Conservation (phyloP, 768 basidiomycete genomes). For the Daedaleopsis sinensis region DNA sequence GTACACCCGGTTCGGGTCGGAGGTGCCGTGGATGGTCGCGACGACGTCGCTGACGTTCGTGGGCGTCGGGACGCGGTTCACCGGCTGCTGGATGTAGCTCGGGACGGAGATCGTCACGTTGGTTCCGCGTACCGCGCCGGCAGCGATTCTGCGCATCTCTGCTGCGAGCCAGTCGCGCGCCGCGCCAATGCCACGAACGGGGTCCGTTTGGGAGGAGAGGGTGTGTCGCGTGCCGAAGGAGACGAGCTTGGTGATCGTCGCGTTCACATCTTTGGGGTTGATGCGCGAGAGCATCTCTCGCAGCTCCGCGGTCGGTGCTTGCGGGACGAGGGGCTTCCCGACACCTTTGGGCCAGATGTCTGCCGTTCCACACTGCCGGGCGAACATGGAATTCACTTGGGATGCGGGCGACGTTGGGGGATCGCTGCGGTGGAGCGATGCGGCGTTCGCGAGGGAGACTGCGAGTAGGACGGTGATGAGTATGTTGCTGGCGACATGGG, state of each 20-base stretch:
- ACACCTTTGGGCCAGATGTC: slow-evolving; percentile 55
- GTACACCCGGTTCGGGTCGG: slow-evolving; percentile 52
- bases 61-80: slow-evolving; percentile 39
- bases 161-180: slow-evolving; percentile 58
- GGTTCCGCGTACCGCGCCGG: slow-evolving; percentile 41
- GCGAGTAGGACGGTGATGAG: slow-evolving; percentile 17
- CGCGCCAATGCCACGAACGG: slow-evolving; percentile 54
- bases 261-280: slow-evolving; percentile 46
- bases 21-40: slow-evolving; percentile 50
- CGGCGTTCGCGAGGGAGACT: slow-evolving; percentile 7
- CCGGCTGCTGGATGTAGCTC: slow-evolving; percentile 46
- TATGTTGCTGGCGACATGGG: slow-evolving; percentile 1
- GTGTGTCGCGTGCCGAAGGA: slow-evolving; percentile 60
- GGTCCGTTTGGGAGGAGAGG: slow-evolving; percentile 54
- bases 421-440: background rate
- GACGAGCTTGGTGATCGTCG: slow-evolving; percentile 53
- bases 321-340: slow-evolving; percentile 43
- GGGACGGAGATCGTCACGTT: slow-evolving; percentile 43
- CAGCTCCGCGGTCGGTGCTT: slow-evolving; percentile 48
- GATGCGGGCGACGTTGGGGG: slow-evolving; percentile 4
- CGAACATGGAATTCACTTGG: slow-evolving; percentile 12
- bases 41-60: slow-evolving; percentile 55
- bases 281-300: slow-evolving; percentile 48
- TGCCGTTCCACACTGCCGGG: slow-evolving; percentile 23
- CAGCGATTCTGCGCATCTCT: slow-evolving; percentile 46